A percentile compares a stretch with the other conserved stretches of the same genome.
Evolutionary conservation across 441 rosid species (phyloP).

Genomic region (Capsella rubella): DNA sequence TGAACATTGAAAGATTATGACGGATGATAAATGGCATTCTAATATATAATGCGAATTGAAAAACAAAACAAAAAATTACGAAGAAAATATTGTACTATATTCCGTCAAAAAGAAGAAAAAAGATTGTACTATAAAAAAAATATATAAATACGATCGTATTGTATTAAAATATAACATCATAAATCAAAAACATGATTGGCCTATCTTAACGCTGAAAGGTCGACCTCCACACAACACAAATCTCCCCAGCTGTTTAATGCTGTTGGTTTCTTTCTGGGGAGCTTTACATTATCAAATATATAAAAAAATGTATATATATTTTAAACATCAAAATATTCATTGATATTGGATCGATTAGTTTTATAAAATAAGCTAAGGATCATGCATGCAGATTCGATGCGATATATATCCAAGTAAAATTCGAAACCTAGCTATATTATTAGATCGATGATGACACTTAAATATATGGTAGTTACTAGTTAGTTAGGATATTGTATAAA

Average conservation of each 20-base stretch:
- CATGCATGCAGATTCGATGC: neutral
- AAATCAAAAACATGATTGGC: slow-evolving; percentile 39
- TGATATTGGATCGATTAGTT: slow-evolving; percentile 13
- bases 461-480: slow-evolving; percentile 37
- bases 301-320: neutral
- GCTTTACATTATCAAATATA: slow-evolving; percentile 29
- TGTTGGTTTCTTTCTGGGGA: slow-evolving; percentile 44
- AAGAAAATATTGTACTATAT: slow-evolving; percentile 6
- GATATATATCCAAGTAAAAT: slow-evolving; percentile 31
- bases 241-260: slow-evolving; percentile 41
- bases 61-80: neutral
- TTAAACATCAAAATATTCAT: slow-evolving; percentile 26
- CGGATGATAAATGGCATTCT: neutral
- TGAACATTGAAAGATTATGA: slow-evolving; percentile 34
- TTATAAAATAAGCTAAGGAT: neutral
- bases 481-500: slow-evolving; percentile 29
- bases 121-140: slow-evolving; percentile 11
- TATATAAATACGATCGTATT: neutral
- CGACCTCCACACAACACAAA: slow-evolving; percentile 46
- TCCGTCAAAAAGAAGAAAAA: neutral
- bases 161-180: slow-evolving; percentile 10
- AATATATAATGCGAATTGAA: neutral
- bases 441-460: slow-evolving; percentile 21
- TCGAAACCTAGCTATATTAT: slow-evolving; percentile 14
- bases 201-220: slow-evolving; percentile 44